These are phyloP conservation scores for Cercospora sesami DNA, from an alignment of 2,329 filamentous ascomycete genomes.

Conservation along the genomic window DNA sequence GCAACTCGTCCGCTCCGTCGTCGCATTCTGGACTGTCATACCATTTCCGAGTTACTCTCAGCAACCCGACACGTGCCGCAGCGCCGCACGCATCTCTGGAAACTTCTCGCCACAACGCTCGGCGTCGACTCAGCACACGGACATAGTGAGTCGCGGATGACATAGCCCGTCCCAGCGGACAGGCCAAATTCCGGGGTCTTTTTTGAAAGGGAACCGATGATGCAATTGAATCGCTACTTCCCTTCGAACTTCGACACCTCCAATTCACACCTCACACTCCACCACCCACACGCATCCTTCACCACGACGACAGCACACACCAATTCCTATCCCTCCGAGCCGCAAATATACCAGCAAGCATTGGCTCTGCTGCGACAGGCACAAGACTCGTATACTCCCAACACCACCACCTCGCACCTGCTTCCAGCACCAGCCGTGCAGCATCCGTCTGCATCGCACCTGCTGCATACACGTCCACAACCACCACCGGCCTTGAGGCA, in stretches of 20 bases:
- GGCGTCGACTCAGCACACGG: slow-evolving; percentile 6
- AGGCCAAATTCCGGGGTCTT: slow-evolving; percentile 5
- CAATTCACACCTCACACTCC: slow-evolving; percentile 3
- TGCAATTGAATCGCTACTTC: neutral
- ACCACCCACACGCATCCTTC: neutral
- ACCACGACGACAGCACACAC: neutral
- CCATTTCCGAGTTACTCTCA: neutral
- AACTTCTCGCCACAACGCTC: slow-evolving; percentile 5
- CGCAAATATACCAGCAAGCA: slow-evolving; percentile 18
- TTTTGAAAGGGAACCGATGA: slow-evolving; percentile 7
- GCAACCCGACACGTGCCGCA: neutral
- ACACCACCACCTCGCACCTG: neutral
- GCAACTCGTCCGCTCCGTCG: neutral
- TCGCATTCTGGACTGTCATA: neutral
- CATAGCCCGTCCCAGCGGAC: neutral
- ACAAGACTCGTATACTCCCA: neutral
- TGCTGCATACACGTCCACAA: neutral
- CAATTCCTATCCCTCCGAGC: neutral
- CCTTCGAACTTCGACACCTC: slow-evolving; percentile 10
- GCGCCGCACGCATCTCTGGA: neutral
- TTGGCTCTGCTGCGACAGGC: slow-evolving; percentile 16
- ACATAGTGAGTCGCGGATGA: slow-evolving; percentile 3
- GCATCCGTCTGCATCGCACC: slow-evolving; percentile 4
- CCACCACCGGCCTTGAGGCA: slow-evolving; percentile 10
- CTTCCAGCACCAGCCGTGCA: slow-evolving; percentile 4